A percentile compares a stretch with the other conserved stretches of the same genome.
phyloP scores from a whole-genome alignment of 78 protist species.

The Dictyostelium purpureum region DNA sequence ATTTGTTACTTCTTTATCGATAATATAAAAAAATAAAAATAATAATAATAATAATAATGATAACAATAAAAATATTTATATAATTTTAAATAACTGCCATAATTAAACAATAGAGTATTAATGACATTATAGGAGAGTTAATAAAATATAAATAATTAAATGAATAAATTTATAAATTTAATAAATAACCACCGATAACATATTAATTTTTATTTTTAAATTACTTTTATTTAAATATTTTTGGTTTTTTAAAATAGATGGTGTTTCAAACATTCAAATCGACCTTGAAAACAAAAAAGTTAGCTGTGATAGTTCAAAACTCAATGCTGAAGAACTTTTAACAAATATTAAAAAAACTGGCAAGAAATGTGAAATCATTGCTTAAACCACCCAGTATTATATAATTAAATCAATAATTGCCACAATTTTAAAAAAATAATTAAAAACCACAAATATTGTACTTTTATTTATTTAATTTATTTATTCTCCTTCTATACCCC shows the following conservation, averaged over 20 bases:
- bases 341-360: constrained; percentile 56
- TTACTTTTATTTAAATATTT: neutral
- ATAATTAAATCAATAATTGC: neutral
- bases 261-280: constrained; percentile 67
- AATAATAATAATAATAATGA: neutral
- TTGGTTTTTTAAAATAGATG: too few species aligned
- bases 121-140: too few species aligned
- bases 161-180: neutral
- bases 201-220: neutral
- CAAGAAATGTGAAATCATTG: constrained; percentile 45
- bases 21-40: neutral
- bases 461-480: neutral
- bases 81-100: too few species aligned
- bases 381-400: too few species aligned
- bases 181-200: neutral
- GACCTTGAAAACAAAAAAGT: constrained; percentile 44
- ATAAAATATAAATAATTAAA: too few species aligned
- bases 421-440: neutral
- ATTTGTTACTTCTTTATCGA: neutral
- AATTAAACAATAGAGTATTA: too few species aligned
- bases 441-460: neutral
- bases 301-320: constrained; percentile 35
- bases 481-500: neutral
- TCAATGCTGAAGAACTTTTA: constrained; percentile 25
- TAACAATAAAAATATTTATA: neutral